phyloP scores from a whole-genome alignment of 148 eudicot species.

The Pouteria glomerata region DNA sequence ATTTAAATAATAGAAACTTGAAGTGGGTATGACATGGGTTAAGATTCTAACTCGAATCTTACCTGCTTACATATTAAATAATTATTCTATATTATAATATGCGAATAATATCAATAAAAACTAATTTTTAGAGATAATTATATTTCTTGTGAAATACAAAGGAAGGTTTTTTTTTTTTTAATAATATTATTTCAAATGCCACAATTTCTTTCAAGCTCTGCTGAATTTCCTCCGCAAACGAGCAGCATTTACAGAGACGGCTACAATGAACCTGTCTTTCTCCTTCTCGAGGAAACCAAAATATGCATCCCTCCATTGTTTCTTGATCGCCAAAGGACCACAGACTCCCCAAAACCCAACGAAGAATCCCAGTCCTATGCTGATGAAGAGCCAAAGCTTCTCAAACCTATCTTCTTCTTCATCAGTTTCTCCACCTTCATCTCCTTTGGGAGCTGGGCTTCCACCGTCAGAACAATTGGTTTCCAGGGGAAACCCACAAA shows the following conservation, averaged over 20 bases:
- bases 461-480: background rate
- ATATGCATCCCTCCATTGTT: background rate
- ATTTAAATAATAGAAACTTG: no score
- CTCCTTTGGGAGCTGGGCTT: background rate
- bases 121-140: no score
- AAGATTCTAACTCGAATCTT: no score
- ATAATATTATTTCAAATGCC: no score
- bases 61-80: no score
- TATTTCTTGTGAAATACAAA: no score
- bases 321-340: slow-evolving; percentile 1
- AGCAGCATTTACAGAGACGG: background rate
- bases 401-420: background rate
- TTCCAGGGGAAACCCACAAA: slow-evolving; percentile 17
- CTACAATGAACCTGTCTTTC: background rate
- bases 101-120: no score
- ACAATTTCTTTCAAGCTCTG: no score
- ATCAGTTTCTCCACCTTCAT: background rate
- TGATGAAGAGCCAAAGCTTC: slow-evolving; percentile 8
- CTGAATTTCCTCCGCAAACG: background rate
- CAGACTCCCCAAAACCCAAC: slow-evolving; percentile 16
- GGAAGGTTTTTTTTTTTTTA: no score
- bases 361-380: slow-evolving; percentile 9
- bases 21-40: no score
- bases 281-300: background rate
- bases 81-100: no score